phyloP scores from a whole-genome alignment of 2,329 filamentous ascomycete species.

The Elsinoe australis region DNA sequence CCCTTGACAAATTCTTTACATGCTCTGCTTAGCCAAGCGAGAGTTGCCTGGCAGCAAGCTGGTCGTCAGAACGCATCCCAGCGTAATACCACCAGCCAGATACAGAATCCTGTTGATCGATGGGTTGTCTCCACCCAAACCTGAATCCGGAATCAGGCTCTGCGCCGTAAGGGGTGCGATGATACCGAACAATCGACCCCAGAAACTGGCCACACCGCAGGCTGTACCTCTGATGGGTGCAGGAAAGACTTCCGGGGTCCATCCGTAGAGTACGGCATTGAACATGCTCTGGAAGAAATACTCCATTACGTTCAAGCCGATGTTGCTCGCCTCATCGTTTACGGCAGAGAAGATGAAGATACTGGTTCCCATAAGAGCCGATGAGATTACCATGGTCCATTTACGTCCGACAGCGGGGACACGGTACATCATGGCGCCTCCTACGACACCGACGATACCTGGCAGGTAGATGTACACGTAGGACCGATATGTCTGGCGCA shows the following conservation, averaged over 20 bases:
- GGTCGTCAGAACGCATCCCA: constrained; percentile 48
- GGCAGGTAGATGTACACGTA: constrained; percentile 51
- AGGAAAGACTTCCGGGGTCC: constrained; percentile 47
- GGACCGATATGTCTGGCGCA: constrained; percentile 44
- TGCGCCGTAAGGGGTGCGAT: constrained; percentile 51
- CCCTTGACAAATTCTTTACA: constrained; percentile 22
- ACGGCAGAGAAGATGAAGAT: constrained; percentile 42
- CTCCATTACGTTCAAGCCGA: constrained; percentile 45
- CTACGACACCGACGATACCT: constrained; percentile 44
- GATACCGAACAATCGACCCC: constrained; percentile 52
- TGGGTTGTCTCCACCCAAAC: constrained; percentile 22
- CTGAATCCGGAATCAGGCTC: constrained; percentile 28
- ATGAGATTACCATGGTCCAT: constrained; percentile 39
- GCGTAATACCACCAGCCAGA: constrained; percentile 48
- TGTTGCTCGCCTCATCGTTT: constrained; percentile 40
- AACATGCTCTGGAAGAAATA: constrained; percentile 49
- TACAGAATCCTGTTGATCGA: constrained; percentile 47
- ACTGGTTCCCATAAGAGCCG: constrained; percentile 37
- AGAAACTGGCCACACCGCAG: constrained; percentile 51
- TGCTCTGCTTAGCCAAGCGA: constrained; percentile 31
- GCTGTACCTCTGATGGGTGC: constrained; percentile 46
- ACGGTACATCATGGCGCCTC: constrained; percentile 45
- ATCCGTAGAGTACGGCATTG: constrained; percentile 46
- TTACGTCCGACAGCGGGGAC: constrained; percentile 39
- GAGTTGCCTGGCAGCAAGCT: constrained; percentile 39